Percentiles rank a stretch among this genome's conserved stretches.
phyloP scores from a whole-genome alignment of 2,329 filamentous ascomycete species.

The Microthyrium microscopicum region DNA sequence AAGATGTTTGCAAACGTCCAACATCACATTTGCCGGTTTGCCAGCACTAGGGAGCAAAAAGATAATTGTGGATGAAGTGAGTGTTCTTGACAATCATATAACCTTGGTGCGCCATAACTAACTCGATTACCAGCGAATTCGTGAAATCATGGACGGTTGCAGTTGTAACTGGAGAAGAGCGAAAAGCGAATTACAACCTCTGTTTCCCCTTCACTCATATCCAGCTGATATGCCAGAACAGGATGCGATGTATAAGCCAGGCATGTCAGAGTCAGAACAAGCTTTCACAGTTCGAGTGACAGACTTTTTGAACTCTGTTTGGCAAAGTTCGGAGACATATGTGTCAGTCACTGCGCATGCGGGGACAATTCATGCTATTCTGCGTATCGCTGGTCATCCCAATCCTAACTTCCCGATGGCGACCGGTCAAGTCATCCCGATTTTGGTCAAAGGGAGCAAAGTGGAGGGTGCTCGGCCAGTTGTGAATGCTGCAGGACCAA shows the following conservation, averaged over 20 bases:
- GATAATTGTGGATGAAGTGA: too few relatives aligned
- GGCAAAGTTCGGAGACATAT: neutral
- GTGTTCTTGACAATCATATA: too few relatives aligned
- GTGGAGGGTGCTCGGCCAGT: too few relatives aligned
- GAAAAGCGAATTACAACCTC: slow-evolving; percentile 14
- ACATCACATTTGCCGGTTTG: slow-evolving; percentile 35
- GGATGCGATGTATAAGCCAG: neutral
- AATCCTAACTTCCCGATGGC: too few relatives aligned
- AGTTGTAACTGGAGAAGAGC: slow-evolving; percentile 48
- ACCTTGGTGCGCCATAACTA: too few relatives aligned
- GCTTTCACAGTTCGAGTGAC: neutral
- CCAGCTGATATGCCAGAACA: neutral
- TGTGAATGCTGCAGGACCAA: too few relatives aligned
- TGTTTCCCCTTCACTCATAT: neutral
- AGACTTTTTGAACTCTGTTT: neutral
- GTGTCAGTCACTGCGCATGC: neutral
- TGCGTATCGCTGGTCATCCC: too few relatives aligned
- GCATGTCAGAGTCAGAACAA: neutral
- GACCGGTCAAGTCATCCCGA: too few relatives aligned
- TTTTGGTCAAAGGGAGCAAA: too few relatives aligned
- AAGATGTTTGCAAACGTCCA: slow-evolving; percentile 46
- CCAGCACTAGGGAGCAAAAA: slow-evolving; percentile 25
- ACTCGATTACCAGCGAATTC: slow-evolving; percentile 48
- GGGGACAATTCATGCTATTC: neutral
- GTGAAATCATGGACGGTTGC: slow-evolving; percentile 50